Base-by-base conservation (phyloP, 2,329 filamentous ascomycete species). In the Phaeomoniella chlamydospora region DNA sequence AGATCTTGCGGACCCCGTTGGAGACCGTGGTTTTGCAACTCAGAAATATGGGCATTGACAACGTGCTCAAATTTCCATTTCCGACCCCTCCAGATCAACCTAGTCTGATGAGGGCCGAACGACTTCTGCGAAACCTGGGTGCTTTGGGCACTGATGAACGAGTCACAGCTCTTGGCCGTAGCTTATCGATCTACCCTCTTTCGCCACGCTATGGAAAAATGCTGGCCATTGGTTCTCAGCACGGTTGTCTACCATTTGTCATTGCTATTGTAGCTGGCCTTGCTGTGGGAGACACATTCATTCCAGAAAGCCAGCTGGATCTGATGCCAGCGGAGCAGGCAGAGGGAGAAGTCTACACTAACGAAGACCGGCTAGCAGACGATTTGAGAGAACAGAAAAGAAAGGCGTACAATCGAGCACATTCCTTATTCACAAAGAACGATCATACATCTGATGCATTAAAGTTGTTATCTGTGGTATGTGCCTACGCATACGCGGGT, bases 1-100 rank as follows among this genome's bases (percentile, higher is more conserved):
- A 98, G 56, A 78, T 98, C 29, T 60, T 92, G 33, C 74, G 87
- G 15, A 93, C 90, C 58, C 88, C 90, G 1, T 84, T 96, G 17
- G 90, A 98, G 56, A 84, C 80, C 13, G 74, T 96, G 3, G 87
- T 96, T 2, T 65, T 98, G 26, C 87, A 94, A 55, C 74, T 98
- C 48, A 98, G 96, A 64, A 77, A 80, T 35, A 94, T 98, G 83
- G 83, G 86, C 37, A 72, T 94, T 18, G 81, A 88, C 41, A 78
- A 87, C 39, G 80, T 98, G 5, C 72, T 84, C 53, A 92, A 90
- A 56, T 98, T 98, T 54, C 90, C 92, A 1, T 98, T 96, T 54
- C 90, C 90, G 3, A 96, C 88, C 11, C 77, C 86, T 0, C 90
- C 90, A 2, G 79, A 86, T 47, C 70, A 77, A 11, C 67, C 76